Percentiles rank a stretch among this genome's conserved stretches.
phyloP scores from a whole-genome alignment of 192 early-diverging fungal species.

The Lunasporangiospora selenospora region DNA sequence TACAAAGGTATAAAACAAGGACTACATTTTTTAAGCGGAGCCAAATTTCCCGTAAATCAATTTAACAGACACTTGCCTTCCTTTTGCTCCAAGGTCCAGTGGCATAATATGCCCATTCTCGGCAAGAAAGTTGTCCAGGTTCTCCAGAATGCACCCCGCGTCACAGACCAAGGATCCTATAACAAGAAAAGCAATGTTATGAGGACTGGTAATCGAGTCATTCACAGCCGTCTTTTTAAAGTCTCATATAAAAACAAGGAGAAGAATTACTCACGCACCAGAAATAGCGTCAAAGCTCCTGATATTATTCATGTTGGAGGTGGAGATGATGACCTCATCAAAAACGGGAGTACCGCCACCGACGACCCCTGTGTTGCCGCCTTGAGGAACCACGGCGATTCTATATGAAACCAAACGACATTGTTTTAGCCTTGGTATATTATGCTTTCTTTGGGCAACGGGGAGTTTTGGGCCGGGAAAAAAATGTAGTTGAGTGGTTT shows the following conservation, averaged over 20 bases:
- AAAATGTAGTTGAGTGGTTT: no score
- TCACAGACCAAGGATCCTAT: conserved; percentile 88
- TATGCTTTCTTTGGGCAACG: no score
- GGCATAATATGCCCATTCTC: conserved; percentile 93
- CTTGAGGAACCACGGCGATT: conserved; percentile 96
- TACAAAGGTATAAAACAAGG: no score
- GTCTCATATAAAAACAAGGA: background rate
- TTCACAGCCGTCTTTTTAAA: conserved; percentile 27
- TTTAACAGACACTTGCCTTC: conserved; percentile 54
- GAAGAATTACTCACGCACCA: conserved; percentile 12
- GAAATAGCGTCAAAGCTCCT: conserved; percentile 76
- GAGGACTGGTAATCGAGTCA: conserved; percentile 55
- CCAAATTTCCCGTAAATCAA: no score
- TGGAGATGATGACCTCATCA: conserved; percentile 91
- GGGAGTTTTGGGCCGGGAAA: no score
- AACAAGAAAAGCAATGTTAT: background rate
- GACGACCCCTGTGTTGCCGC: conserved; percentile 97
- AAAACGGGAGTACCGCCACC: conserved; percentile 94
- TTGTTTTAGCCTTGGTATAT: no score
- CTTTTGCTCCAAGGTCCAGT: conserved; percentile 89
- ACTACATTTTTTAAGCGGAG: no score
- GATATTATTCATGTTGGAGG: conserved; percentile 82
- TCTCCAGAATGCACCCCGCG: conserved; percentile 92
- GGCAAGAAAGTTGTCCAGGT: conserved; percentile 84
- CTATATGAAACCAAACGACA: no score